Conservation (phyloP, 139 green algal species). For the Nannochloris sp. region DNA sequence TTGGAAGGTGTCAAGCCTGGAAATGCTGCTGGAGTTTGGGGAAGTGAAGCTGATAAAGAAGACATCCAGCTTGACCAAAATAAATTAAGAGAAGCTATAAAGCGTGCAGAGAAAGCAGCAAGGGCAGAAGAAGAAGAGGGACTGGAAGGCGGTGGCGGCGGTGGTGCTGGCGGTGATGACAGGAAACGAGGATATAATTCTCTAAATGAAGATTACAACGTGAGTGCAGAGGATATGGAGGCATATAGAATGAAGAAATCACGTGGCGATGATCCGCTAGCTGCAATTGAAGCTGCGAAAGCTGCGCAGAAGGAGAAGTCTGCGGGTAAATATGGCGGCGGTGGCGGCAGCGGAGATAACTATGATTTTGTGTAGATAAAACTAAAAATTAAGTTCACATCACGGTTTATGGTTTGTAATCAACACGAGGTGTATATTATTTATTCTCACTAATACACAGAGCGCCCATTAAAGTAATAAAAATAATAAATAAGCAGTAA, state of each 20-base stretch:
- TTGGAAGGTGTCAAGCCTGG: constrained; percentile 24
- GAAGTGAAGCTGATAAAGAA: constrained; percentile 35
- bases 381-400: background rate
- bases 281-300: constrained; percentile 16
- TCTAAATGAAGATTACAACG: constrained; percentile 36
- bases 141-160: constrained; percentile 13
- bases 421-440: background rate
- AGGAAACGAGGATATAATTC: constrained; percentile 83
- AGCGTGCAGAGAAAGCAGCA: constrained; percentile 43
- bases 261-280: constrained; percentile 72
- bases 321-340: too few relatives aligned
- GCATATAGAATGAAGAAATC: constrained; percentile 77
- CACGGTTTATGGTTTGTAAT: background rate
- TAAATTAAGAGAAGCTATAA: constrained; percentile 69
- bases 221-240: constrained; percentile 97
- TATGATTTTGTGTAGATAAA: constrained; percentile 5
- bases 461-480: background rate
- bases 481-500: background rate
- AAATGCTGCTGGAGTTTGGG: constrained; percentile 50
- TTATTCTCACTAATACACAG: background rate
- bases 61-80: constrained; percentile 60
- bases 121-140: constrained; percentile 2
- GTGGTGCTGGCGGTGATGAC: too few relatives aligned
- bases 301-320: background rate
- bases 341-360: background rate